These are phyloP conservation scores for Cenchrus americanus DNA, from an alignment of 176 grass and related monocot genomes.

Conservation along the genomic window DNA sequence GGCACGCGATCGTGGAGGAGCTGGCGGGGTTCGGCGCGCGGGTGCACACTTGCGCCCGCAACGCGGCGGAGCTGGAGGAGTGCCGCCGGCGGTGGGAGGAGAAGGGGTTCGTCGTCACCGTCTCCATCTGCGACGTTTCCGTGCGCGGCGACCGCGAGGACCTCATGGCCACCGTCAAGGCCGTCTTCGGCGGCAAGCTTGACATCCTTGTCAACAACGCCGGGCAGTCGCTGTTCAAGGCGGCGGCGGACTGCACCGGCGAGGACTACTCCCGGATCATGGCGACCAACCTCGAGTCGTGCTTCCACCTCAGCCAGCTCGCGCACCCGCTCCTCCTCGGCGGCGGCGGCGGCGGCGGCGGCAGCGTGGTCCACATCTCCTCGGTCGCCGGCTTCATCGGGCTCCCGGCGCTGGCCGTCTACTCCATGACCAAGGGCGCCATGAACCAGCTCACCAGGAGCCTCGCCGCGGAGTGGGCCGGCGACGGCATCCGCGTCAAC, in stretches of 20 bases:
- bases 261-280: conserved; percentile 38
- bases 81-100: conserved; percentile 38
- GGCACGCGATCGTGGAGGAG: conserved; percentile 50
- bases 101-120: background rate
- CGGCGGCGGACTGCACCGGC: background rate
- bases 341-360: background rate
- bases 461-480: conserved; percentile 39
- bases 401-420: background rate
- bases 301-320: conserved; percentile 52
- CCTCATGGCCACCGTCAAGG: conserved; percentile 6
- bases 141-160: conserved; percentile 21
- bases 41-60: conserved; percentile 46
- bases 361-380: conserved; percentile 42
- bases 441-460: conserved; percentile 47
- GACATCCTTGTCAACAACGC: conserved; percentile 37
- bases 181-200: conserved; percentile 39
- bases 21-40: conserved; percentile 34
- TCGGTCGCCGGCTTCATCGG: conserved; percentile 28
- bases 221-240: background rate
- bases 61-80: conserved; percentile 40
- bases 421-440: conserved; percentile 39
- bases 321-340: conserved; percentile 30
- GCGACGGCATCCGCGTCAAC: conserved; percentile 38
- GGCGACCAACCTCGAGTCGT: conserved; percentile 50
- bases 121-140: conserved; percentile 53